These are phyloP conservation scores for Penicillium psychrofluorescens DNA, from an alignment of 495 filamentous ascomycete species.

Conservation along the genomic window DNA sequence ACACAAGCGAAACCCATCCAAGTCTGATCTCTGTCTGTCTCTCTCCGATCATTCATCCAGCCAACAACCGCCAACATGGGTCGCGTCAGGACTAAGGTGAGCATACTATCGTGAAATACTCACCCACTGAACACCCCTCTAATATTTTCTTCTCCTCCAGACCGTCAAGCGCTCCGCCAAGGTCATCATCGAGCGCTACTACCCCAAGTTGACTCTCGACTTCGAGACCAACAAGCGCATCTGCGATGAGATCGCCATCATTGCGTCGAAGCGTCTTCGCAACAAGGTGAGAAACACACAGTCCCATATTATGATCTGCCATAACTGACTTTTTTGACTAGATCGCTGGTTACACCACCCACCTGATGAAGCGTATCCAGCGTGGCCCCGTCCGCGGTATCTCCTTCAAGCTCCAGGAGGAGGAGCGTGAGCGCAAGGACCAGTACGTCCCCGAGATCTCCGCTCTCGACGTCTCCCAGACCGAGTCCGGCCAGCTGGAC, in stretches of 20 bases:
- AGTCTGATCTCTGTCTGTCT: slow-evolving; percentile 2
- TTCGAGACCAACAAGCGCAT: slow-evolving; percentile 99
- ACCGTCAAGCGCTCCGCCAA: slow-evolving; percentile 99
- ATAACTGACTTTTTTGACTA: slow-evolving; percentile 23
- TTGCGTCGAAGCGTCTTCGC: slow-evolving; percentile 92
- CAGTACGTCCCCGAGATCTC: slow-evolving; percentile 99
- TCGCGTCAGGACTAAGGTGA: slow-evolving; percentile 83
- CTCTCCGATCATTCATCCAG: slow-evolving; percentile 28
- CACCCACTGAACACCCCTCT: slow-evolving; percentile 4
- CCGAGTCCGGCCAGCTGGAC: slow-evolving; percentile 86
- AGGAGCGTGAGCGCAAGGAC: slow-evolving; percentile 99
- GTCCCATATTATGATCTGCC: background rate
- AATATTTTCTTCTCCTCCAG: slow-evolving; percentile 35
- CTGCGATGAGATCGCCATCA: slow-evolving; percentile 99
- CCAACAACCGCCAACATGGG: slow-evolving; percentile 76
- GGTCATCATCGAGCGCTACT: slow-evolving; percentile 99
- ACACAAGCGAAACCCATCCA: slow-evolving; percentile 1
- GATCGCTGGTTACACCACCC: slow-evolving; percentile 97
- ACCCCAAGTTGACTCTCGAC: slow-evolving; percentile 96
- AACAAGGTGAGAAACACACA: slow-evolving; percentile 76
- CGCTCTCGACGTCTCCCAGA: slow-evolving; percentile 92
- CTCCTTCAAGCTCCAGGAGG: slow-evolving; percentile 99
- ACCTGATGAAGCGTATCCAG: slow-evolving; percentile 95
- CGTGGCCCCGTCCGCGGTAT: slow-evolving; percentile 98
- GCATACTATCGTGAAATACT: background rate